A percentile compares a stretch with the other conserved stretches of the same genome.
Conservation (phyloP, 2,329 filamentous ascomycete genomes). For the Epichloe aotearoae region DNA sequence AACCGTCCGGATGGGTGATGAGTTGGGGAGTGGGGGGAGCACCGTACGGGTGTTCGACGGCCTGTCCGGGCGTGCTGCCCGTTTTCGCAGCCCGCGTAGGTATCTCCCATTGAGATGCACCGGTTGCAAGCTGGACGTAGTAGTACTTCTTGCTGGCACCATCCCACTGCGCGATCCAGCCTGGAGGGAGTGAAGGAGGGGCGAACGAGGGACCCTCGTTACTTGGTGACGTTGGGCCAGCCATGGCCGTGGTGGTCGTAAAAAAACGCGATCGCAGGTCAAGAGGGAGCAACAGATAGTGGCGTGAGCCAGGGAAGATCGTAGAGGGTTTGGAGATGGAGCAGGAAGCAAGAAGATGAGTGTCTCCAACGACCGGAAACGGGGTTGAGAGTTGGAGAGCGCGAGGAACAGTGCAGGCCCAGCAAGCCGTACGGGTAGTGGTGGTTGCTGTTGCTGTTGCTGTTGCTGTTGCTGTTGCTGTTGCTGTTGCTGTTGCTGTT, state of each 20-base stretch:
- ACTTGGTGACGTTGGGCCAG: slow-evolving; percentile 43
- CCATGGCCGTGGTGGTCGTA: slow-evolving; percentile 28
- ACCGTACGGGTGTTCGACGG: slow-evolving; percentile 49
- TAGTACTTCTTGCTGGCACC: slow-evolving; percentile 52
- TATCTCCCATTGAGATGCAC: slow-evolving; percentile 61
- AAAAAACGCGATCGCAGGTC: too few relatives aligned
- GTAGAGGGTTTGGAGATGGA: neutral
- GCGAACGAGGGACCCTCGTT: slow-evolving; percentile 45
- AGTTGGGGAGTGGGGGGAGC: slow-evolving; percentile 37
- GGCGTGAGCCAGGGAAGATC: neutral
- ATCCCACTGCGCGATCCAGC: slow-evolving; percentile 62
- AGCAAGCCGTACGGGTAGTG: neutral
- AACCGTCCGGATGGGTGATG: slow-evolving; percentile 50
- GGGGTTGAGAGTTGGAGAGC: slow-evolving; percentile 1
- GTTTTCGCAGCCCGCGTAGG: slow-evolving; percentile 51
- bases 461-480: neutral
- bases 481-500: neutral
- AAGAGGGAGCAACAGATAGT: neutral
- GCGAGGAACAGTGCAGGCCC: slow-evolving; percentile 1
- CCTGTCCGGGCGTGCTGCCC: slow-evolving; percentile 44
- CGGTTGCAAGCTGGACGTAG: slow-evolving; percentile 59
- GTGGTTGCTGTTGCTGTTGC: neutral
- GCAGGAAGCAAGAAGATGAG: neutral
- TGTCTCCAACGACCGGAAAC: neutral
- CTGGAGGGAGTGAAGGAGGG: slow-evolving; percentile 47